Evolutionary conservation across 345 rosid species (phyloP).

Genomic region (Viola odorata): DNA sequence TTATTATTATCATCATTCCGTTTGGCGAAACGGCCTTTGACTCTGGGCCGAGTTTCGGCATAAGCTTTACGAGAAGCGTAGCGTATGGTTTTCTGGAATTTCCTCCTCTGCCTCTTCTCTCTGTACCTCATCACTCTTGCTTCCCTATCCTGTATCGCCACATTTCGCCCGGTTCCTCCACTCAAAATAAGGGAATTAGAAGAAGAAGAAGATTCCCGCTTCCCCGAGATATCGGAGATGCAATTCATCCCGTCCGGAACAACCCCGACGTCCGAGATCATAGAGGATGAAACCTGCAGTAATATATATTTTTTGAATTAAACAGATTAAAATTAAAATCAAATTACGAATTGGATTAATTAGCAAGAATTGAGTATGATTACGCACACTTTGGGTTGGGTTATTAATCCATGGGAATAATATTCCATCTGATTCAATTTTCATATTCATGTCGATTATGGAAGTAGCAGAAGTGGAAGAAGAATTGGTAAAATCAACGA

Average conservation of each 20-base stretch:
- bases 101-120: conserved; percentile 41
- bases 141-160: conserved; percentile 24
- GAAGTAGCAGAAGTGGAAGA: no score
- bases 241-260: conserved; percentile 32
- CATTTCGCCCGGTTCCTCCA: neutral
- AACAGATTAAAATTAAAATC: neutral
- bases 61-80: conserved; percentile 50
- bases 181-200: neutral
- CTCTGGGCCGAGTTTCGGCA: conserved; percentile 41
- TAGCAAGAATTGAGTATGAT: no score
- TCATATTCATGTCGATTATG: no score
- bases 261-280: conserved; percentile 34
- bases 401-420: no score
- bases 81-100: conserved; percentile 40
- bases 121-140: conserved; percentile 42
- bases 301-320: no score
- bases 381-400: no score
- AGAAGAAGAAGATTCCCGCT: conserved; percentile 1
- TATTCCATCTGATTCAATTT: no score
- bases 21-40: conserved; percentile 42
- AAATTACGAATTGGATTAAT: neutral
- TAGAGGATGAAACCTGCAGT: conserved; percentile 38
- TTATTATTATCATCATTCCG: conserved; percentile 17
- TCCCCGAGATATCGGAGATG: conserved; percentile 24
- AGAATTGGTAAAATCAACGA: no score